Base-by-base conservation (phyloP, 805 yeast species). In the Diddensiella caesifluorescens region DNA sequence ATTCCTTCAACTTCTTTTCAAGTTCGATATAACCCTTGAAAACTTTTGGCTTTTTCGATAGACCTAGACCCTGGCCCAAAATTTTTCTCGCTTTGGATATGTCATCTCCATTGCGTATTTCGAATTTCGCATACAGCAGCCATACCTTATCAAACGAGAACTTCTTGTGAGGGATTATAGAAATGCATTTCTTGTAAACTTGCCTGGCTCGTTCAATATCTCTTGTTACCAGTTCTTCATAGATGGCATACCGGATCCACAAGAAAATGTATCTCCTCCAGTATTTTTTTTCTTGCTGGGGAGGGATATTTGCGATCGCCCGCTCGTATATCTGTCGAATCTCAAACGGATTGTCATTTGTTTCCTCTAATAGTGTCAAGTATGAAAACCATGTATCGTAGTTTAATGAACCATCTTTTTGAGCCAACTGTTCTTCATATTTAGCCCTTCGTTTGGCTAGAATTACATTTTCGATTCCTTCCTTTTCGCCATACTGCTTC, bases 341-440 rank as follows among this genome's bases (percentile, higher is more conserved):
- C 1, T 53, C 63, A 7, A 38, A 18, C 6, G 35, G 19, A n/a
- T 32, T 21, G 22, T 15, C 18, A 18, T 54, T 45, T 15, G 67
- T 52, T 19, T 70, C 68, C 39, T 72, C 72, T 9, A 78, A 52
- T 19, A 85, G 55, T 9, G 73, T 67, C 1, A 86, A 45, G 53
- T 79, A 80, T 0, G 74, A 57, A 90, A 95, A 88, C 97, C 97
- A 89, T 0, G 78, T 64, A 53, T 83, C 92, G 59, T 77, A 79
- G 61, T 85, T 84, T 0, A 42, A 30, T 0, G 86, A 79, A 39
- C 74, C 66, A 7, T 55, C 50, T 4, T 55, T 45, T n/a, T n/a
- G n/a, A 3, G 41, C 35, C 10, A 84, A 51, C 16, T 62, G 65
- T 2, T 63, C 57, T 52, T 80, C 79, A 56, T 83, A 85, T 40